Conservation (phyloP, 83 land plant species). For the Diphasiastrum complanatum region DNA sequence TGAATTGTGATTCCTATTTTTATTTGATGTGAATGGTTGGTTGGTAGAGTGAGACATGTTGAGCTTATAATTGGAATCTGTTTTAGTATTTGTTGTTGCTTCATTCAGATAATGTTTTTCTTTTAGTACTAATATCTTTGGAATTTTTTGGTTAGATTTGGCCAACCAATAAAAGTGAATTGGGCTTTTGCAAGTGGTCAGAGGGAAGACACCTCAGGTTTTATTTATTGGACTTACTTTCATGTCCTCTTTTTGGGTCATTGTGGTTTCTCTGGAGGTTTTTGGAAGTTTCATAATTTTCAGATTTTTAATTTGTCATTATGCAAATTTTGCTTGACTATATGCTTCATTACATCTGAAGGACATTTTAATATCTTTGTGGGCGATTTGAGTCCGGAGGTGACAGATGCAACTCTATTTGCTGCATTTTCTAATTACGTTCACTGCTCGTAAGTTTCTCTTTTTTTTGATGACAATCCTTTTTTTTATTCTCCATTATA, state of each 20-base stretch:
- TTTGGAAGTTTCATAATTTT: not conserved
- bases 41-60: too few species aligned
- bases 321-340: not conserved
- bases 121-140: not conserved
- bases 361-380: slow-evolving; percentile 96
- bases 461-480: too few species aligned
- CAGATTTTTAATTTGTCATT: not conserved
- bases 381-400: slow-evolving; percentile 97
- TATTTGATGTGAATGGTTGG: too few species aligned
- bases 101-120: too few species aligned
- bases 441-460: slow-evolving; percentile 83
- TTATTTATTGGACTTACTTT: not conserved
- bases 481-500: too few species aligned
- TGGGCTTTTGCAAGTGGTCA: slow-evolving; percentile 99
- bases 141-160: slow-evolving; percentile 50
- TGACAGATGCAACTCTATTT: slow-evolving; percentile 88
- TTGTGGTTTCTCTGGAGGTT: not conserved
- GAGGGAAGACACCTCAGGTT: slow-evolving; percentile 98
- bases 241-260: not conserved
- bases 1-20: too few species aligned
- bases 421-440: slow-evolving; percentile 78
- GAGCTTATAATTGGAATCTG: too few species aligned
- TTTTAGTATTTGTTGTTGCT: too few species aligned
- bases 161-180: slow-evolving; percentile 95
- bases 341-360: slow-evolving; percentile 27